phyloP scores from a whole-genome alignment of 2,329 filamentous ascomycete genomes.

The Venturia aucupariae region DNA sequence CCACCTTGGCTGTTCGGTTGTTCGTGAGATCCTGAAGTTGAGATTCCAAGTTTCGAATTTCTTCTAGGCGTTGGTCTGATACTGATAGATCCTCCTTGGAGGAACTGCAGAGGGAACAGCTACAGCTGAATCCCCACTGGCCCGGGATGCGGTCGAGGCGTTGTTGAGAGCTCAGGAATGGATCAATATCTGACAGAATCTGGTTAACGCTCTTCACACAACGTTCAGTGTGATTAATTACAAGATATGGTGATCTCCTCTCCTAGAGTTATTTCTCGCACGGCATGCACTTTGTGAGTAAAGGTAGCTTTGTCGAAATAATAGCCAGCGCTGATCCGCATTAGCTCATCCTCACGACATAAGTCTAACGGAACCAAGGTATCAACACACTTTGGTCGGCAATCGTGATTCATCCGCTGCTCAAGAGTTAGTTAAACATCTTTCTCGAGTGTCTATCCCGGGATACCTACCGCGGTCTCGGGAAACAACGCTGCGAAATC shows the following conservation, averaged over 20 bases:
- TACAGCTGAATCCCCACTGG: slow-evolving; percentile 33
- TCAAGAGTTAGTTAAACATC: not conserved
- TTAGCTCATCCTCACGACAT: not conserved
- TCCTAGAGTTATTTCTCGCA: slow-evolving; percentile 29
- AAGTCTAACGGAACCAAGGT: not conserved
- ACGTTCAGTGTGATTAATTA: slow-evolving; percentile 12
- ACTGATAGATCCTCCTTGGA: slow-evolving; percentile 21
- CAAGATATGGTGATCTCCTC: slow-evolving; percentile 37
- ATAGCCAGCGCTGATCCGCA: slow-evolving; percentile 23
- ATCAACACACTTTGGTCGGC: slow-evolving; percentile 29
- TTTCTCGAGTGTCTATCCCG: not conserved
- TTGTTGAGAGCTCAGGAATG: slow-evolving; percentile 24
- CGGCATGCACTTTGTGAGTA: slow-evolving; percentile 30
- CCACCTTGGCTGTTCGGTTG: not conserved
- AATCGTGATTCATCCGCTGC: slow-evolving; percentile 33
- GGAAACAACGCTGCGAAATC: slow-evolving; percentile 10
- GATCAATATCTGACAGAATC: slow-evolving; percentile 21
- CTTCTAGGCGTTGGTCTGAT: slow-evolving; percentile 27
- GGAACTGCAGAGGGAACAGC: slow-evolving; percentile 28
- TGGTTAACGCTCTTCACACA: not conserved
- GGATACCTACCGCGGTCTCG: slow-evolving; percentile 12
- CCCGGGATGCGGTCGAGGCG: slow-evolving; percentile 25
- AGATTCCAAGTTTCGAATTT: slow-evolving; percentile 25
- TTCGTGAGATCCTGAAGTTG: slow-evolving; percentile 28
- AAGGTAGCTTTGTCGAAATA: slow-evolving; percentile 30